These are phyloP conservation scores for Apiospora phragmitis DNA, from an alignment of 2,329 filamentous ascomycete genomes.

Conservation along the genomic window DNA sequence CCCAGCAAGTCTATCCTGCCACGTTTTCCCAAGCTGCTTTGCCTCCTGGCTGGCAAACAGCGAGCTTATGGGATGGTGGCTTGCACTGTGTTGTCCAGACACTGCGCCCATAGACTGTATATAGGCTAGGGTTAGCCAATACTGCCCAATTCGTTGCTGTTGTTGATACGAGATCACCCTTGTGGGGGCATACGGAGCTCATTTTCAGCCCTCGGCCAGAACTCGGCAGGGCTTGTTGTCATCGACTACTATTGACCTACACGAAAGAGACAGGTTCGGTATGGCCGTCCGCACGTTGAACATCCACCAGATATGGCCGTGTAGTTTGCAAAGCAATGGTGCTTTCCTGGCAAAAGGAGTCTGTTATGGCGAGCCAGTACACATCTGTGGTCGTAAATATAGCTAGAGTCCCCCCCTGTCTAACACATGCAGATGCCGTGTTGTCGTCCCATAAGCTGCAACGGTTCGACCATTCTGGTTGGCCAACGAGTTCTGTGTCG, in stretches of 20 bases:
- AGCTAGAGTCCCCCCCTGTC: background rate
- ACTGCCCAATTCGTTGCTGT: background rate
- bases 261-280: background rate
- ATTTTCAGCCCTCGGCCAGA: background rate
- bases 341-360: background rate
- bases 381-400: background rate
- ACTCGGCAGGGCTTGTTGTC: background rate
- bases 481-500: too few relatives aligned
- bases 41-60: background rate
- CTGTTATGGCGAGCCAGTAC: background rate
- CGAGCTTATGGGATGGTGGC: background rate
- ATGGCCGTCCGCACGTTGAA: background rate
- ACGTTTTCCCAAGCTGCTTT: background rate
- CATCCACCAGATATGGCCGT: background rate
- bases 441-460: background rate
- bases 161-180: background rate
- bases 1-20: too few relatives aligned
- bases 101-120: background rate
- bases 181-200: background rate
- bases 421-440: background rate
- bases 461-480: background rate
- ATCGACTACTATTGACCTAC: background rate
- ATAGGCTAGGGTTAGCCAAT: background rate
- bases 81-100: background rate
- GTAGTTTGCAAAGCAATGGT: background rate